A percentile compares a stretch with the other conserved stretches of the same genome.
phyloP scores from a whole-genome alignment of 257 asterid genomes.

The Solanum megistacrolobum region DNA sequence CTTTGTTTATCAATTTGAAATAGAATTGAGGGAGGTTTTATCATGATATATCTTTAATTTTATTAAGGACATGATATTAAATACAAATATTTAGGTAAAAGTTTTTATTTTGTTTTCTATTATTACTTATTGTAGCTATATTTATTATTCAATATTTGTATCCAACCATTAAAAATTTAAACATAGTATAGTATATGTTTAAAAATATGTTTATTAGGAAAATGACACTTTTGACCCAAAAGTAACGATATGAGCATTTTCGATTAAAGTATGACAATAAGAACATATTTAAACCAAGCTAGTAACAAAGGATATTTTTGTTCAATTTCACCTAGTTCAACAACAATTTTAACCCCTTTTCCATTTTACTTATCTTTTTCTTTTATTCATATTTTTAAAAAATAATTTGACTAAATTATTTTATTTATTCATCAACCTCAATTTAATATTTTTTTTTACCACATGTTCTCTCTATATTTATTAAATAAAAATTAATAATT shows the following conservation, averaged over 20 bases:
- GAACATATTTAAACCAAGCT: accelerated
- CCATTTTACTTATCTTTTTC: too few species aligned
- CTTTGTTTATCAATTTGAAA: not conserved
- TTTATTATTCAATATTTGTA: not conserved
- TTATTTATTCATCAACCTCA: not conserved
- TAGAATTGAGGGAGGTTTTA: not conserved
- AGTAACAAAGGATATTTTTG: too few species aligned
- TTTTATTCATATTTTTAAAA: too few species aligned
- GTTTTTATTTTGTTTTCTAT: too few species aligned
- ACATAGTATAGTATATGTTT: not conserved
- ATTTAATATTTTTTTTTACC: not conserved
- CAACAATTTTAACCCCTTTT: not conserved
- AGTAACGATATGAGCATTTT: accelerated
- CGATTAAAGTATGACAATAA: too few species aligned
- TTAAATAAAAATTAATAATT: too few species aligned
- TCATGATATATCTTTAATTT: too few species aligned
- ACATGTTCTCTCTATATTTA: not conserved
- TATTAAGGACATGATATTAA: accelerated
- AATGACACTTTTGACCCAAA: not conserved
- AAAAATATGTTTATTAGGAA: too few species aligned
- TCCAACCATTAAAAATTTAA: not conserved
- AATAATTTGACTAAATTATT: not conserved
- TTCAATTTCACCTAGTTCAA: too few species aligned
- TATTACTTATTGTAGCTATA: not conserved
- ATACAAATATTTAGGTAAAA: too few species aligned